phyloP scores from a whole-genome alignment of 1,284 basidiomycete species.

The Rhodotorula sp. region DNA sequence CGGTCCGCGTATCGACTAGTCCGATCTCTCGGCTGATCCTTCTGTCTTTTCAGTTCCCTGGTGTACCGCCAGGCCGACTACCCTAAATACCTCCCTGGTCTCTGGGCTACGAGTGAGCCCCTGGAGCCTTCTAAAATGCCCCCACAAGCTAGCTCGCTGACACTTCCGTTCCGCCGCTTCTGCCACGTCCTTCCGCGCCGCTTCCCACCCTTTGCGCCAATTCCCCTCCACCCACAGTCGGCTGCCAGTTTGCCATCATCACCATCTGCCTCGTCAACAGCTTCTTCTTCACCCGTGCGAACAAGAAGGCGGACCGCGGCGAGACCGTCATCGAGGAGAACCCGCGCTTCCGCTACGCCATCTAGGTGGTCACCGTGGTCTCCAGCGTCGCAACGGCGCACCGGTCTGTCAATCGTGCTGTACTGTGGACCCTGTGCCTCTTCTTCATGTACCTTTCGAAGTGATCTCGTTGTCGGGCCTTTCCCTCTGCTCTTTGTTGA shows the following conservation, averaged over 20 bases:
- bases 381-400: too few relatives aligned
- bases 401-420: too few relatives aligned
- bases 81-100: slow-evolving; percentile 39
- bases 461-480: too few relatives aligned
- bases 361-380: slow-evolving; percentile 3
- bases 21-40: neutral
- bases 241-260: slow-evolving; percentile 46
- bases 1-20: slow-evolving; percentile 10
- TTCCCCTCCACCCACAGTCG: slow-evolving; percentile 40
- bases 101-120: slow-evolving; percentile 20
- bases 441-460: too few relatives aligned
- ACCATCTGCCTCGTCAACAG: slow-evolving; percentile 17
- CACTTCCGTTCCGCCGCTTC: neutral
- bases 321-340: slow-evolving; percentile 27
- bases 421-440: too few relatives aligned
- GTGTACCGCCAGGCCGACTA: slow-evolving; percentile 46
- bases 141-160: too few relatives aligned
- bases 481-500: too few relatives aligned
- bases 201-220: too few relatives aligned
- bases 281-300: slow-evolving; percentile 30
- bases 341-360: slow-evolving; percentile 38
- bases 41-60: neutral
- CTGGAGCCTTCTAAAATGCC: neutral
- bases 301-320: slow-evolving; percentile 32
- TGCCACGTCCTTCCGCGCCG: too few relatives aligned